phyloP scores from a whole-genome alignment of 2,329 filamentous ascomycete species.

The Ilyonectria destructans region DNA sequence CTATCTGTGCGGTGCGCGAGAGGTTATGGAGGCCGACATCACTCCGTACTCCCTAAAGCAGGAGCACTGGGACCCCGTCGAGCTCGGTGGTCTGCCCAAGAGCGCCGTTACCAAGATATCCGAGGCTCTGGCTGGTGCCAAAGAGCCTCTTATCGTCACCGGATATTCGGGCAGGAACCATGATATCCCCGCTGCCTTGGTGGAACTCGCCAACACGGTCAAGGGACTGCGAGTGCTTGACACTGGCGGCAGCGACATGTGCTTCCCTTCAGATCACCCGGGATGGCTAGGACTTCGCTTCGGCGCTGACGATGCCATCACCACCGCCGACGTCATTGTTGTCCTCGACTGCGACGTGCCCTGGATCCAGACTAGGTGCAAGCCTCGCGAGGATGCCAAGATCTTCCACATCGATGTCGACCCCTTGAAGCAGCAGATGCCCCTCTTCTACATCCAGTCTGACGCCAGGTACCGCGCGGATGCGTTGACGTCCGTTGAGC shows the following conservation, averaged over 20 bases:
- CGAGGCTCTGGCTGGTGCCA: constrained; percentile 74
- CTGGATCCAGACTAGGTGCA: constrained; percentile 87
- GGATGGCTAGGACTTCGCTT: constrained; percentile 81
- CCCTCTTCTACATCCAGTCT: constrained; percentile 80
- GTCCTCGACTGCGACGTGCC: constrained; percentile 93
- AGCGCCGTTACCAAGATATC: constrained; percentile 73
- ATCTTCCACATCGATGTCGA: constrained; percentile 79
- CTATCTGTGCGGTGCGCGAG: constrained; percentile 83
- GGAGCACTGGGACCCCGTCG: constrained; percentile 79
- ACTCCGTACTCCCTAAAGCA: constrained; percentile 80
- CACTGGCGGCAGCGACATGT: constrained; percentile 86
- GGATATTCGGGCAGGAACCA: constrained; percentile 83
- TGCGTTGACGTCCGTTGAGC: constrained; percentile 75
- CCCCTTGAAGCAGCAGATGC: constrained; percentile 80
- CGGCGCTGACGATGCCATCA: constrained; percentile 81
- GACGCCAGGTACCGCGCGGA: constrained; percentile 79
- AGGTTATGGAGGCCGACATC: constrained; percentile 90
- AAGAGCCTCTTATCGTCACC: constrained; percentile 79
- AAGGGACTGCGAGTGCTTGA: constrained; percentile 82
- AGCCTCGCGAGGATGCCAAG: constrained; percentile 66
- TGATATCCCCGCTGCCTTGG: constrained; percentile 72
- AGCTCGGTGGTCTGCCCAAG: constrained; percentile 73
- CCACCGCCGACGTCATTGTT: constrained; percentile 85
- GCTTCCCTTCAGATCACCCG: constrained; percentile 81
- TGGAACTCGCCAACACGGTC: constrained; percentile 77